Base-by-base conservation (phyloP, 2,329 filamentous ascomycete genomes). In the Coleophoma crateriformis region DNA sequence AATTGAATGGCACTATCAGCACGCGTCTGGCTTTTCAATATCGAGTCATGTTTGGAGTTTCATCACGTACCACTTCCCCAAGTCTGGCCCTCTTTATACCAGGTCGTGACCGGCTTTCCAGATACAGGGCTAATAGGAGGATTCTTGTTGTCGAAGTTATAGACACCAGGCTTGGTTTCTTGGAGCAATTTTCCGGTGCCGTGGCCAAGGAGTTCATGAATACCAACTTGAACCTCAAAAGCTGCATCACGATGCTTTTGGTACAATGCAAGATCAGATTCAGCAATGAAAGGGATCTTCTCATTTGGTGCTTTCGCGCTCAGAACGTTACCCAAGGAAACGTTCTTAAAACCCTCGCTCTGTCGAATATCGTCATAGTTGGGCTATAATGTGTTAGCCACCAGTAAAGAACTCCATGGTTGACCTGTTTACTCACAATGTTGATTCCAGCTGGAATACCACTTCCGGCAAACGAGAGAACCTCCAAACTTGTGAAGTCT, bases 71-170 rank as follows among this genome's bases (percentile, higher is more conserved):
- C 27, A 5, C 85, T 90, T 49, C 89, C 88, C 91, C 91, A 97
- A 0, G 92, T 97, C 69, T 96, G 89, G 3, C 90, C 90, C 2
- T 90, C 90, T 69, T 94, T 95, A 74, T 97, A 97, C 84, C 87
- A 96, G 1, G 86, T 89, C 2, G 79, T 81, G 44, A 96, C 76
- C 1, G 88, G 87, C 68, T 92, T 85, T 53, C 81, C 77, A 5
- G 83, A 88, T 38, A 96, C 69, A 1, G 91, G 92, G 61, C 83
- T 95, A 46, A 89, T 71, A 1, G 92, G 92, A 7, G 88, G 90
- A 64, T 89, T 88, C 53, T 83, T 73, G 51, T 83, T 74, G 64
- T 97, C 88, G 63, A 97, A 97, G 73, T 97, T 97, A 75, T 81
- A 96, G 40, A 80, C 75, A 11, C 90, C 90, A 1, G 86, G 78